Percentiles rank a stretch among this genome's conserved stretches.
Conservation (phyloP, 2,329 filamentous ascomycete species). For the Botrytis hyacinthi region DNA sequence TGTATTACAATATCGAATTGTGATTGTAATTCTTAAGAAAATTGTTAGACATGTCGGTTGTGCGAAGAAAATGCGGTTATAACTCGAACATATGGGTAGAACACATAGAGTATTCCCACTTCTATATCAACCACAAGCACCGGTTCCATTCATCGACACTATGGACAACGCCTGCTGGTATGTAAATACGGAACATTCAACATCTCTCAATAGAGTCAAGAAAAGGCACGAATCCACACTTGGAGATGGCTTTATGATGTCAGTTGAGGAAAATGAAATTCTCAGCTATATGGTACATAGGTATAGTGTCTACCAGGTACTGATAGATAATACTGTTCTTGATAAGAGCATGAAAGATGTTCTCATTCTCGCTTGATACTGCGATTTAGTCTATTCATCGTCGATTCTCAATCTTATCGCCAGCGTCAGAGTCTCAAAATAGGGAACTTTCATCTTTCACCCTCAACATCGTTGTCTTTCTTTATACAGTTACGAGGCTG, state of each 20-base stretch:
- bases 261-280: not conserved
- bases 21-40: not conserved
- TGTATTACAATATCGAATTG: too few relatives aligned
- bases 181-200: too few relatives aligned
- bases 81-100: not conserved
- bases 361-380: not conserved
- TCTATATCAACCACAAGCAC: not conserved
- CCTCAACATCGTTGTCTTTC: not conserved
- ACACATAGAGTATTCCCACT: not conserved
- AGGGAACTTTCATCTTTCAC: not conserved
- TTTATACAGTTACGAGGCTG: too few relatives aligned
- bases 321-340: not conserved
- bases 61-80: not conserved
- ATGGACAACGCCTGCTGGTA: not conserved
- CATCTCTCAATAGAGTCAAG: not conserved
- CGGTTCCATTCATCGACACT: not conserved
- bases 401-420: not conserved
- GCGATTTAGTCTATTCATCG: too few relatives aligned
- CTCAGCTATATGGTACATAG: not conserved
- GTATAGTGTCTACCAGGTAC: not conserved
- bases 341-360: too few relatives aligned
- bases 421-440: not conserved
- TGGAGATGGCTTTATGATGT: too few relatives aligned
- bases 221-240: fast-evolving
- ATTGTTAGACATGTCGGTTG: too few relatives aligned